Percentiles rank a stretch among this genome's conserved stretches.
phyloP scores from a whole-genome alignment of 2,329 filamentous ascomycete genomes.

The Mycosphaerella arachidis region DNA sequence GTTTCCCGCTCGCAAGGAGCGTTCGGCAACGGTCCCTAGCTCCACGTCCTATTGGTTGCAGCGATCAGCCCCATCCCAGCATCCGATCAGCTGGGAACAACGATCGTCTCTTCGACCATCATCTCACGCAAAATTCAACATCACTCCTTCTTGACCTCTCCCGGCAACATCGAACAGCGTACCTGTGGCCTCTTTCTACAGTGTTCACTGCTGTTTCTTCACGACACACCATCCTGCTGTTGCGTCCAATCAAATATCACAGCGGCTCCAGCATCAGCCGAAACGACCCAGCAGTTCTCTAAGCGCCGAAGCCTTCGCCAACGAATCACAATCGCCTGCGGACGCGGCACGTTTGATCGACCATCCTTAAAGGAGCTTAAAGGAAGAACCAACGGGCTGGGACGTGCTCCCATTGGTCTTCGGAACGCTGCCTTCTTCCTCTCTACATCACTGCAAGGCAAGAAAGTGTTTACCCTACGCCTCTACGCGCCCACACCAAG shows the following conservation, averaged over 20 bases:
- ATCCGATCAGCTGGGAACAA: background rate
- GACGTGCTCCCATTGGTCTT: constrained; percentile 14
- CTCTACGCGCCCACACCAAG: constrained; percentile 28
- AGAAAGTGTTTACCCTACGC: constrained; percentile 11
- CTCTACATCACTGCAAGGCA: constrained; percentile 13
- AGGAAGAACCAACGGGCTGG: constrained; percentile 11
- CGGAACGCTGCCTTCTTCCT: constrained; percentile 11
- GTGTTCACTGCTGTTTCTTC: background rate
- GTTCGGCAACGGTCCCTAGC: background rate
- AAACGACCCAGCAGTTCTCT: constrained; percentile 11
- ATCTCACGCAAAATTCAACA: constrained; percentile 5
- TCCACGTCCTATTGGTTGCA: background rate
- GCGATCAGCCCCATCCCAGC: background rate
- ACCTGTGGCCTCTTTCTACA: background rate
- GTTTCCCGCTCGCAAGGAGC: background rate
- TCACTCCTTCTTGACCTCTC: constrained; percentile 1
- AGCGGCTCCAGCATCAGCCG: constrained; percentile 8
- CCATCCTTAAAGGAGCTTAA: constrained; percentile 1
- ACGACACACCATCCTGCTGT: constrained; percentile 1
- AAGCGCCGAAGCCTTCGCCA: constrained; percentile 15
- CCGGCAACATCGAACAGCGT: constrained; percentile 6
- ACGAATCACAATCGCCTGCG: constrained; percentile 13
- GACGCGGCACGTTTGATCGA: constrained; percentile 14
- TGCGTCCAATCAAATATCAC: constrained; percentile 9
- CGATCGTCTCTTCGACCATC: background rate